These are phyloP conservation scores for Penicillium ucsense DNA, from an alignment of 495 filamentous ascomycete genomes.

Conservation along the genomic window DNA sequence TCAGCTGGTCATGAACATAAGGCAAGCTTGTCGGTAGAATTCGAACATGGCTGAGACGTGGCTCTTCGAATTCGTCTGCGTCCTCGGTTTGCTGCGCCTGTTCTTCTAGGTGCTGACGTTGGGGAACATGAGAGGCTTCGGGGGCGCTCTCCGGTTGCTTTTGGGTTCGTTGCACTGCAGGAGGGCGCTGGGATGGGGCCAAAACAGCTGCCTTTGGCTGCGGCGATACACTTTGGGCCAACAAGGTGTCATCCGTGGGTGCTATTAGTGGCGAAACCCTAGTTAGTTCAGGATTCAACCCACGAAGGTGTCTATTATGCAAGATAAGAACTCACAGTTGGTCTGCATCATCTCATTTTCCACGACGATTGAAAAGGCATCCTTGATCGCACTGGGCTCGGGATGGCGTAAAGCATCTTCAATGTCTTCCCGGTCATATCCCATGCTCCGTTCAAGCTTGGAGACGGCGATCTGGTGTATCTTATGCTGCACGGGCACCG, in stretches of 20 bases:
- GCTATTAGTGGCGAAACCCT: conserved; percentile 11
- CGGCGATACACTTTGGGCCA: conserved; percentile 17
- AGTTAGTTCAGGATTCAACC: conserved; percentile 6
- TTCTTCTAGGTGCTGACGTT: conserved; percentile 18
- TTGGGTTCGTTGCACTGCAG: conserved; percentile 15
- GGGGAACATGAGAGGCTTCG: conserved; percentile 17
- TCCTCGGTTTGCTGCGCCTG: conserved; percentile 13
- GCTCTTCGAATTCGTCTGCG: conserved; percentile 18
- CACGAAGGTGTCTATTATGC: neutral
- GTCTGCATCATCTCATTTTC: conserved; percentile 97
- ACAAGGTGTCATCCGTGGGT: conserved; percentile 32
- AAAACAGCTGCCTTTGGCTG: conserved; percentile 13
- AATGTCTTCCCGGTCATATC: conserved; percentile 89
- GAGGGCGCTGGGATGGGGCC: conserved; percentile 13
- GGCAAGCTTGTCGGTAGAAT: conserved; percentile 85
- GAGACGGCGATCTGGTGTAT: conserved; percentile 85
- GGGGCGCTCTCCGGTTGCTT: conserved; percentile 5
- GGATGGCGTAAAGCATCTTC: conserved; percentile 84
- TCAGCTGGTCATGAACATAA: conserved; percentile 78
- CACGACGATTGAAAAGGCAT: conserved; percentile 93
- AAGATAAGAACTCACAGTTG: conserved; percentile 56
- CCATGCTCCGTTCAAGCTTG: conserved; percentile 96
- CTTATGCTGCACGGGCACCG: conserved; percentile 69
- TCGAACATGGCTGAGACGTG: conserved; percentile 65
- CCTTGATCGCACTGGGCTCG: conserved; percentile 95